Evolutionary conservation across 2,329 filamentous ascomycete species (phyloP), one percentile per base, ranked within the genome.

Genomic region (Neopestalotiopsis sp.): DNA sequence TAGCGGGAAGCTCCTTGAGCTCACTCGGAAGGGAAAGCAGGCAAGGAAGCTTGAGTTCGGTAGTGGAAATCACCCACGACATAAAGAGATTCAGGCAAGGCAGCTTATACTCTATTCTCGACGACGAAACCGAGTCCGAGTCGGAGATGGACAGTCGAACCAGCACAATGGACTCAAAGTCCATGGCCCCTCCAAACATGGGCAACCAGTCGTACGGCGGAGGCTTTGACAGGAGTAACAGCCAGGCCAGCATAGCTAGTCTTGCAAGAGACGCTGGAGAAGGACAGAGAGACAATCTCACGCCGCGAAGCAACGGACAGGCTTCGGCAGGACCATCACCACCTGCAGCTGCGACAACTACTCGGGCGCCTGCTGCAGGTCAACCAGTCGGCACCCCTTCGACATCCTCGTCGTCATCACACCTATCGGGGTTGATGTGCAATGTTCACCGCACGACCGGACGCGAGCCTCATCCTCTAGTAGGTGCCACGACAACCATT

Each of bases 401-500:
- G n/a, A 76, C 76, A 60, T 81, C 83, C 2, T 83, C 84, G 0
- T 84, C 85, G 1, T 88, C 87, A 0, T 82, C 88, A 6, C 89
- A 91, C 75, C 80, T 91, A 12, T 91, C 89, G 0, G 89, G 89
- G 0, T 78, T 91, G 67, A 91, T 91, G 89, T 91, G 89, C 76
- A 91, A 91, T 76, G 89, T 91, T n/a, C 89, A 91, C 74, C 85
- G 95, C 72, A 98, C 96, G 1, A 98, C 95, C 0, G 96, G 96
- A 45, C 90, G 91, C 71, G 95, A 98, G 77, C 96, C 96, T 2
- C 94, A 93, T 76, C 93, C 96, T 2, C 84, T 98, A 2, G 96
- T 99, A 0, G 96, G 96, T 40, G 95, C 96, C 4, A 98, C 96
- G 0, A 98, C 96, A 0, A 98, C 96, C 0, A 93, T 98, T 62